Evolutionary conservation across 2,329 filamentous ascomycete species (phyloP).

Genomic region (Apiospora arundinis): DNA sequence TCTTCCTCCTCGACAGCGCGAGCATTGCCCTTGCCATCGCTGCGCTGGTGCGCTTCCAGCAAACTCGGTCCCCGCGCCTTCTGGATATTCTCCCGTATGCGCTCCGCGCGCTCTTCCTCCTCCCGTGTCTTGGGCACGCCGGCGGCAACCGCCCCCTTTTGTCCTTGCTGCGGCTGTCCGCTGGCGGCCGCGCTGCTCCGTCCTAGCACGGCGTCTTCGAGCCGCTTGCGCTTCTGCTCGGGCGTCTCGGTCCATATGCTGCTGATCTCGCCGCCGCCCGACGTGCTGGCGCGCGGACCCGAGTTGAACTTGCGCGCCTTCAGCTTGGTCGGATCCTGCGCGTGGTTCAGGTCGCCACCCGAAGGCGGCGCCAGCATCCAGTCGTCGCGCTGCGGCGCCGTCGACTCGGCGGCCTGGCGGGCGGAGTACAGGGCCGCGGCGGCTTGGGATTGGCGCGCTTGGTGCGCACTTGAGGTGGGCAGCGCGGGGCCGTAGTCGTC

Average conservation of each 20-base stretch:
- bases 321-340: constrained; percentile 82
- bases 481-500: constrained; percentile 67
- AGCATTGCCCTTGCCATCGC: constrained; percentile 30
- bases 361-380: constrained; percentile 81
- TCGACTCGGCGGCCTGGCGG: constrained; percentile 38
- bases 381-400: constrained; percentile 74
- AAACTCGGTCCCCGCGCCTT: constrained; percentile 63
- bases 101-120: constrained; percentile 60
- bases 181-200: constrained; percentile 55
- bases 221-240: constrained; percentile 80
- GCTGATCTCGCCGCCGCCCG: constrained; percentile 56
- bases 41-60: constrained; percentile 62
- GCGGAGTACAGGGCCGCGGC: constrained; percentile 40
- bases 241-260: constrained; percentile 92
- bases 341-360: constrained; percentile 59
- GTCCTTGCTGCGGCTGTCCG: constrained; percentile 40
- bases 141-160: constrained; percentile 43
- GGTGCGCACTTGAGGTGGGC: constrained; percentile 49
- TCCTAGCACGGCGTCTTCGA: constrained; percentile 84
- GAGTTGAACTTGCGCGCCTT: constrained; percentile 84
- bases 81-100: constrained; percentile 57
- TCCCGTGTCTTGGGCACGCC: constrained; percentile 52
- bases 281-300: constrained; percentile 48
- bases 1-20: constrained; percentile 66
- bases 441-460: constrained; percentile 33